A percentile compares a stretch with the other conserved stretches of the same genome.
These are phyloP conservation scores for Cladosporium sp. DNA, from an alignment of 2,329 filamentous ascomycete genomes.

Conservation along the genomic window DNA sequence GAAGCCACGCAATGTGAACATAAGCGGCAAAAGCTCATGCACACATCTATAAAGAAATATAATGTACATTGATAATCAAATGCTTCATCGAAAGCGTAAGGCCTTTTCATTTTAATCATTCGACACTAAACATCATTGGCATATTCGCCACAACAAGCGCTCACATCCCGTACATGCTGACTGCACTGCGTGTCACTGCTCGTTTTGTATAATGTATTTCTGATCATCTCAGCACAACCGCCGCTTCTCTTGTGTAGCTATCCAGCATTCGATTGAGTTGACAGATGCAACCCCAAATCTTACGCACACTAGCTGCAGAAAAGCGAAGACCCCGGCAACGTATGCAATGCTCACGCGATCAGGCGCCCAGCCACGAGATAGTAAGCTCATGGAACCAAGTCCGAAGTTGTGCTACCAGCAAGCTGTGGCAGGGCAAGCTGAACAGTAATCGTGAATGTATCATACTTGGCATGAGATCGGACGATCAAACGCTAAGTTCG, in stretches of 20 bases:
- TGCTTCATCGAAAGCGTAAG: neutral
- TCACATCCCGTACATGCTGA: too few species aligned
- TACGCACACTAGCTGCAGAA: neutral
- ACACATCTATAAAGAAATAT: neutral
- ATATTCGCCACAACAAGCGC: too few species aligned
- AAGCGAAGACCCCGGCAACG: neutral
- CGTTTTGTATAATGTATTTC: neutral
- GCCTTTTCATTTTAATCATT: neutral
- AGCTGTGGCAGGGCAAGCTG: neutral
- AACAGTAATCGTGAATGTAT: neutral
- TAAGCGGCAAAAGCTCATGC: neutral
- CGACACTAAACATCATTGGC: too few species aligned
- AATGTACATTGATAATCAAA: neutral
- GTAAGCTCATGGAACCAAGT: neutral
- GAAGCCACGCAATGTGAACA: neutral
- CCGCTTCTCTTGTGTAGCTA: neutral
- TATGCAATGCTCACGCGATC: conserved; percentile 7
- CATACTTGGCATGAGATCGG: conserved; percentile 4
- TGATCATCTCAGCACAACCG: neutral
- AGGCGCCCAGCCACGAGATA: conserved; percentile 3
- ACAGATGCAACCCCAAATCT: neutral
- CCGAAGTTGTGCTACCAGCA: neutral
- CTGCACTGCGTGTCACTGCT: neutral
- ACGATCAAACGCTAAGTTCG: neutral
- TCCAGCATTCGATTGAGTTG: neutral